Conservation (phyloP, 345 rosid genomes). For the Nephelium lappaceum region DNA sequence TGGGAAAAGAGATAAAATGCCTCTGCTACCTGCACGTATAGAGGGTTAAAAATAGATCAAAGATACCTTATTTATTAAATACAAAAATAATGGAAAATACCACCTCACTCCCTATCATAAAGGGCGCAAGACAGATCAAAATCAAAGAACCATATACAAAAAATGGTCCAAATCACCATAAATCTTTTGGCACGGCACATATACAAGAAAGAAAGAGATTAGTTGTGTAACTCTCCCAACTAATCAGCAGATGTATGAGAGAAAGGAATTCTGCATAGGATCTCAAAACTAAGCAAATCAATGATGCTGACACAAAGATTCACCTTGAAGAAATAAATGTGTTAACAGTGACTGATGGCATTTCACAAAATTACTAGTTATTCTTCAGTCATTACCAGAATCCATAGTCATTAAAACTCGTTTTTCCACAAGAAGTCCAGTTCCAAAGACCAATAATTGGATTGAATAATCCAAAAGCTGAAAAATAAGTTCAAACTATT, state of each 20-base stretch:
- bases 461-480: background rate
- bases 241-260: background rate
- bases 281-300: background rate
- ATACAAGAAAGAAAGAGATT: background rate
- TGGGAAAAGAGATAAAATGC: background rate
- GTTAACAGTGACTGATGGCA: background rate
- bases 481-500: background rate
- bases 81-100: slow-evolving; percentile 3
- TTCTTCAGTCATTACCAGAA: slow-evolving; percentile 2
- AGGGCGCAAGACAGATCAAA: background rate
- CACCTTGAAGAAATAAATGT: background rate
- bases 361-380: background rate
- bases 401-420: background rate
- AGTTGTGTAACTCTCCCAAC: background rate
- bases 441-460: background rate
- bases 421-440: background rate
- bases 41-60: background rate
- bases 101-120: background rate
- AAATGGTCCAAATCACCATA: background rate
- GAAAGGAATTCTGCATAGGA: background rate
- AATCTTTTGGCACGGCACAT: no score
- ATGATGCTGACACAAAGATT: slow-evolving; percentile 7
- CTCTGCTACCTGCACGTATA: background rate
- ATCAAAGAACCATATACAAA: background rate
- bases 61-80: background rate